Evolutionary conservation across 257 asterid species (phyloP).

Genomic region (Solanum sitiens): DNA sequence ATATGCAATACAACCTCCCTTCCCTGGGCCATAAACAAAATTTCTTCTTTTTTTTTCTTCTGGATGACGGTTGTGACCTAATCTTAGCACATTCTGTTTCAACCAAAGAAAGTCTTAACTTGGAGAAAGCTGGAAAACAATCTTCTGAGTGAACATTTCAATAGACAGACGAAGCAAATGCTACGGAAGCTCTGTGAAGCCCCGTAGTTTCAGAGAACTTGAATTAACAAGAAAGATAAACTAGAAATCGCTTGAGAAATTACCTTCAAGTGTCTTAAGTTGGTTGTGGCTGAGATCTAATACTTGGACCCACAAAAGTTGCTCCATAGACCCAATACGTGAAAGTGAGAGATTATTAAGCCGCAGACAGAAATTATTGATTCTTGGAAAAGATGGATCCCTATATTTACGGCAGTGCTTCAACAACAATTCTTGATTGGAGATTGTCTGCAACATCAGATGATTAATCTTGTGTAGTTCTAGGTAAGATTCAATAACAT

Average conservation of each 20-base stretch:
- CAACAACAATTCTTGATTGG: slow-evolving; percentile 38
- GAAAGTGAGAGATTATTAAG: slow-evolving; percentile 66
- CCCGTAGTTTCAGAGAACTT: neutral
- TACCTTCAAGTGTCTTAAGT: slow-evolving; percentile 85
- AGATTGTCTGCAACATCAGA: slow-evolving; percentile 40
- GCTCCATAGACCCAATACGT: slow-evolving; percentile 57
- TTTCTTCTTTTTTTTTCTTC: neutral
- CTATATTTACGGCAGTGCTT: slow-evolving; percentile 36
- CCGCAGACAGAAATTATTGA: slow-evolving; percentile 26
- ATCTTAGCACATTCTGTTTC: neutral
- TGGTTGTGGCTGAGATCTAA: slow-evolving; percentile 84
- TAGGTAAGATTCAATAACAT: neutral
- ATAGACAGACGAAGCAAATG: neutral
- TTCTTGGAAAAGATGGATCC: slow-evolving; percentile 32
- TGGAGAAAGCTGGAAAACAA: neutral
- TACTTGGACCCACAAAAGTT: slow-evolving; percentile 85
- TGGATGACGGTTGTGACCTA: neutral
- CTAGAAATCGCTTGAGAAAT: neutral
- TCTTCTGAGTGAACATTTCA: neutral
- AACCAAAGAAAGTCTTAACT: neutral
- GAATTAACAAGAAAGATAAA: neutral
- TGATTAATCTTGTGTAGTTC: neutral
- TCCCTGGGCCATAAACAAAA: neutral
- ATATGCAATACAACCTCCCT: neutral
- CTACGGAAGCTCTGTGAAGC: neutral